Percentiles rank a stretch among this genome's conserved stretches.
These are phyloP conservation scores for Thalassiosira exigua DNA, from an alignment of 352 stramenopile species.

Conservation along the genomic window DNA sequence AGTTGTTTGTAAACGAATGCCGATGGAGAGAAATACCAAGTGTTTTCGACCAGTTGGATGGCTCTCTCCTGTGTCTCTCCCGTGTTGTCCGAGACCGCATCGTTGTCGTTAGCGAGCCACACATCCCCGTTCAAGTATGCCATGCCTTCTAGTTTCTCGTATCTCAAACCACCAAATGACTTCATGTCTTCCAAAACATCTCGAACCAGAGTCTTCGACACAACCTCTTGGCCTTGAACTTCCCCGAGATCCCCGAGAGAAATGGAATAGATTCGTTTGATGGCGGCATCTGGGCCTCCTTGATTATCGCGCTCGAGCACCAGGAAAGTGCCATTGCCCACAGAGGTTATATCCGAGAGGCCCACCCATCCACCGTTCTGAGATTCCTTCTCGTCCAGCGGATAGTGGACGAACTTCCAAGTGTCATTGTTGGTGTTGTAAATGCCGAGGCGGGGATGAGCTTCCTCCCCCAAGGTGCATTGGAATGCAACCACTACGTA, in stretches of 20 bases:
- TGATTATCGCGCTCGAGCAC: constrained; percentile 80
- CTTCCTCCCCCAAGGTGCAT: constrained; percentile 45
- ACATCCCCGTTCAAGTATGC: constrained; percentile 48
- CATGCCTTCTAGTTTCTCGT: constrained; percentile 75
- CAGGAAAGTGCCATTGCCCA: constrained; percentile 58
- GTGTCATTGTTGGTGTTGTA: constrained; percentile 48
- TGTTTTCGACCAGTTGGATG: constrained; percentile 1
- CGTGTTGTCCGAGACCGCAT: constrained; percentile 69
- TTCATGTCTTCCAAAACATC: constrained; percentile 48
- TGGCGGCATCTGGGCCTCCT: constrained; percentile 55
- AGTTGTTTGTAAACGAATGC: too few relatives aligned
- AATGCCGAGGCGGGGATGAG: constrained; percentile 54
- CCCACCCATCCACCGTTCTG: constrained; percentile 76
- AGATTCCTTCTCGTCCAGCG: constrained; percentile 61
- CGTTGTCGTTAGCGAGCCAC: constrained; percentile 75
- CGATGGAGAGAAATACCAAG: too few relatives aligned
- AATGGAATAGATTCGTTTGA: too few relatives aligned
- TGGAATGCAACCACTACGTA: constrained; percentile 68
- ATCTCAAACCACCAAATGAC: constrained; percentile 9
- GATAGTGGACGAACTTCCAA: constrained; percentile 73
- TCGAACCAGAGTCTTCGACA: constrained; percentile 56
- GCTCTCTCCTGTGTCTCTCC: constrained; percentile 45
- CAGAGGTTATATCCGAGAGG: constrained; percentile 63
- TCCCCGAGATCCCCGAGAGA: too few relatives aligned
- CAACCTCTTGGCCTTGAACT: too few relatives aligned